Evolutionary conservation across 805 yeast species (phyloP).

Genomic region (Ogataea ganodermae): DNA sequence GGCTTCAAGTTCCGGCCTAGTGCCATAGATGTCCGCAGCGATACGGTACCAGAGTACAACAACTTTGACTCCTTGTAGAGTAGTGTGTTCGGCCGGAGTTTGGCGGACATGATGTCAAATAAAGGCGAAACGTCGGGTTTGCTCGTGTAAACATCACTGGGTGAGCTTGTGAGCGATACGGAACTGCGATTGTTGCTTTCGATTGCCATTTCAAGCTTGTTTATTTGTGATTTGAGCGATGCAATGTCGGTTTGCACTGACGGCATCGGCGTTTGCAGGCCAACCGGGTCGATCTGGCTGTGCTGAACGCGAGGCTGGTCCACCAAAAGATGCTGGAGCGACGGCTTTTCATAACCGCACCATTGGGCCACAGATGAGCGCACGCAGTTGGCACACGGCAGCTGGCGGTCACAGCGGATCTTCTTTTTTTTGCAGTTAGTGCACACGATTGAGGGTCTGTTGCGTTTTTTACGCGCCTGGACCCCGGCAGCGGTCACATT

Average conservation of each 20-base stretch:
- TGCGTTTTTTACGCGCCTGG: slow-evolving; percentile 37
- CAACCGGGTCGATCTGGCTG: background rate
- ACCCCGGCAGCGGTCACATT: background rate
- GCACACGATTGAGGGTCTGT: slow-evolving; percentile 47
- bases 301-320: too few species aligned
- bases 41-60: slow-evolving; percentile 17
- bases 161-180: too few species aligned
- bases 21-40: slow-evolving; percentile 15
- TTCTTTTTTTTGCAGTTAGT: slow-evolving; percentile 33
- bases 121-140: background rate
- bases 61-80: slow-evolving; percentile 16
- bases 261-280: background rate
- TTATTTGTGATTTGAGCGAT: slow-evolving; percentile 13
- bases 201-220: slow-evolving; percentile 13
- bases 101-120: slow-evolving; percentile 9
- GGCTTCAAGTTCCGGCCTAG: slow-evolving; percentile 3
- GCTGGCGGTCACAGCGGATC: slow-evolving; percentile 33
- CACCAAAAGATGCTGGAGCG: slow-evolving; percentile 4
- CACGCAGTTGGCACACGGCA: slow-evolving; percentile 35
- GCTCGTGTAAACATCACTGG: too few species aligned
- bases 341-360: slow-evolving; percentile 28
- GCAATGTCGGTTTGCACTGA: slow-evolving; percentile 16
- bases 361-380: slow-evolving; percentile 19
- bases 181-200: background rate
- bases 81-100: slow-evolving; percentile 13